Conservation (phyloP, 306 rosid species). For the Benincasa hispida region DNA sequence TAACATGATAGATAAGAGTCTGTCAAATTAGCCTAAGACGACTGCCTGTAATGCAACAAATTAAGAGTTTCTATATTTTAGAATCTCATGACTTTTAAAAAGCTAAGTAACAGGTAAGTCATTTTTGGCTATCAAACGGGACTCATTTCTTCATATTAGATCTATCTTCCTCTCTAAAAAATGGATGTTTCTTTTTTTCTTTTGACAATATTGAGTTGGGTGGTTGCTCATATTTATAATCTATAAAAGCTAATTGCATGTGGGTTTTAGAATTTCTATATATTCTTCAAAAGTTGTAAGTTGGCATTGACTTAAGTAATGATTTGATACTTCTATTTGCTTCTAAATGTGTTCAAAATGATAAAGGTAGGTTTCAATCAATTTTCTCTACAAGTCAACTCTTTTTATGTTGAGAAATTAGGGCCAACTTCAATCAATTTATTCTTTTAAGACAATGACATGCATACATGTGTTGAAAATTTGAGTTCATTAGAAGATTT, state of each 20-base stretch:
- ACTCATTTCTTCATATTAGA: not conserved
- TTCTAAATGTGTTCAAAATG: too few relatives aligned
- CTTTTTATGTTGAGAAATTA: too few relatives aligned
- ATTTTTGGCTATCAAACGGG: not conserved
- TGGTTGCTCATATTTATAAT: not conserved
- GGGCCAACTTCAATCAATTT: too few relatives aligned
- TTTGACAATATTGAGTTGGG: not conserved
- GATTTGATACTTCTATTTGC: too few relatives aligned
- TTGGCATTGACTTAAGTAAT: too few relatives aligned
- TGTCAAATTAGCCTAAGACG: conserved; percentile 14
- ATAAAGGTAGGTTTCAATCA: too few relatives aligned
- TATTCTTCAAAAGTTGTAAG: too few relatives aligned
- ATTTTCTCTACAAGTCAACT: too few relatives aligned
- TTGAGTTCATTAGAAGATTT: too few relatives aligned
- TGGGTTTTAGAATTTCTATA: too few relatives aligned
- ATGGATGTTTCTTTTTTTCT: not conserved
- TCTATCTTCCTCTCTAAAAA: not conserved
- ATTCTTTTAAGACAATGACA: too few relatives aligned
- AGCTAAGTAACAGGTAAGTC: not conserved
- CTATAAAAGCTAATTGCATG: not conserved
- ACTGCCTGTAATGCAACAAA: conserved; percentile 6
- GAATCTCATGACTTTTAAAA: not conserved
- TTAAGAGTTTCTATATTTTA: not conserved
- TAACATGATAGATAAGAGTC: conserved; percentile 11
- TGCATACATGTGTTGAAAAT: too few relatives aligned